Evolutionary conservation across 2,329 filamentous ascomycete genomes (phyloP), one percentile per base, ranked within the genome.

Genomic region (Colletotrichum sp.): DNA sequence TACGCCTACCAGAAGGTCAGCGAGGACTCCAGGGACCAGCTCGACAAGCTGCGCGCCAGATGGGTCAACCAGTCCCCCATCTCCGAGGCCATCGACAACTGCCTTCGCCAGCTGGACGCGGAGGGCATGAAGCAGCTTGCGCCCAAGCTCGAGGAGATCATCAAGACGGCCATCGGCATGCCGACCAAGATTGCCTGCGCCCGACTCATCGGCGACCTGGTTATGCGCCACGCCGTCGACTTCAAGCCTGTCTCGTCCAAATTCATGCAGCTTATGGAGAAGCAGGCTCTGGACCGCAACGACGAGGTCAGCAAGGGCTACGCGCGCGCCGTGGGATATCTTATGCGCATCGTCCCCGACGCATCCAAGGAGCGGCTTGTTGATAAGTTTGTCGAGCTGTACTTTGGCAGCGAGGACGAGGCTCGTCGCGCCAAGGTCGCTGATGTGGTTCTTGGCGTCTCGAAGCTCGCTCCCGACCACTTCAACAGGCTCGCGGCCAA

Each of bases 151-250:
- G 94, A 97, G 82, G 90, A 90, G 34, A 93, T 94, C 0, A 95
- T 99, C 84, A 97, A 96, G 82, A 93, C 91, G 30, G 95, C 96
- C 2, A 93, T 99, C 48, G 96, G 96, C 2, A 93, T 99, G 85
- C 96, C 96, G 3, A 98, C 96, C 0, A 99, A 99, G 86, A 94
- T 99, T 64, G 97, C 96, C 48, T 98, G 96, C 81, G 94, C 94
- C 78, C 92, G 95, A 71, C 93, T 98, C 3, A 89, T 99, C 36
- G 94, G 95, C 9, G 96, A 95, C 1, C 89, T 99, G 9, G 94
- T 95, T 67, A 96, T 96, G 67, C 92, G 95, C 15, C 94, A 96
- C 78, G 92, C 91, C 43, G 90, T 93, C 48, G 88, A 96, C 34
- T 95, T 98, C 83, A 91, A 90, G 48, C 93, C 94, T 0, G 93